Evolutionary conservation across 495 filamentous ascomycete genomes (phyloP), one percentile per base, ranked within the genome.

Genomic region (Penicillium pulvis): DNA sequence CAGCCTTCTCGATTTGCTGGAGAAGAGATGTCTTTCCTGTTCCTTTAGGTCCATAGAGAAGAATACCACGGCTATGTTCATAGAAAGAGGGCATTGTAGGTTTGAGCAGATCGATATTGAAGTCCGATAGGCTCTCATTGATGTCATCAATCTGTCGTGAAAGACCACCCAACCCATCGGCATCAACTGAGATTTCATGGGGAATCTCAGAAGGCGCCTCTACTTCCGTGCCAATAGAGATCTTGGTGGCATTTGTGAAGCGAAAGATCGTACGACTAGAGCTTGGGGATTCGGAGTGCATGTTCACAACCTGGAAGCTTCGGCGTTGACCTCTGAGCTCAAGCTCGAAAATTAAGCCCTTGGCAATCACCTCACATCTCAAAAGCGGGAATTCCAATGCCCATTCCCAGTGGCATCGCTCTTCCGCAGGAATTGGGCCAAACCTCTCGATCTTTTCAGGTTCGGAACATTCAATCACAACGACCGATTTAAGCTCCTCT

Each of bases 41-140:
- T 57, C 94, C 88, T 62, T 90, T 85, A 51, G 89, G 84, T 45
- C 94, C 91, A 75, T 94, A 85, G 44, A 98, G 77, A 58, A 96
- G 75, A 48, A 94, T 82, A 31, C 86, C 81, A 41, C 81, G 72
- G 60, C 73, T 71, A 60, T 71, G 66, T 51, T 74, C 72, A 52
- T 75, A 80, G 54, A 69, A 79, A 36, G 62, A 53, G 55, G 75
- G 82, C 74, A 81, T 75, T 17, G 43, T 62, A n/a, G 71, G 62
- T 30, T 51, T 66, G 20, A 61, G 68, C 57, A 65, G 56, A 56
- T 62, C 57, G 4, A 62, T 58, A 51, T 83, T 82, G 56, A 90
- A 85, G 46, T 81, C 79, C 19, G 79, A 70, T 23, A 96, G 77
- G 26, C 85, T 80, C 39, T 87, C 72, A 66, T 94, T 93, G 57